Percentiles rank a stretch among this genome's conserved stretches.
phyloP scores from a whole-genome alignment of 257 asterid species.

The Orobanche coerulescens region DNA sequence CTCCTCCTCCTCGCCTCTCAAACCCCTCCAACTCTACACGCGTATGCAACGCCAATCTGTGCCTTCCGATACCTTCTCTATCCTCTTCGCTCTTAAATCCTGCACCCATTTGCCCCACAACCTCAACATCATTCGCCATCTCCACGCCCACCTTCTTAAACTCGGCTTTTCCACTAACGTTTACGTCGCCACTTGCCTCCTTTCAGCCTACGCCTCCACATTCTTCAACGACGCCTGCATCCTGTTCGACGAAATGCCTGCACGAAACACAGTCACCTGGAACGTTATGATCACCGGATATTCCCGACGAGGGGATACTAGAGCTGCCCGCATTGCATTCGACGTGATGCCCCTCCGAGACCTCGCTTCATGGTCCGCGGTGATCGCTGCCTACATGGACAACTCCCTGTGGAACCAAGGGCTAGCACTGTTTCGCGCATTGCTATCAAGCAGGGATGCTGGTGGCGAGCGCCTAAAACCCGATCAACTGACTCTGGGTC shows the following conservation, averaged over 20 bases:
- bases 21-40: constrained; percentile 36
- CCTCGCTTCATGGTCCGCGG: constrained; percentile 50
- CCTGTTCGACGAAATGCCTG: constrained; percentile 58
- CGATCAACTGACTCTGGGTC: constrained; percentile 40
- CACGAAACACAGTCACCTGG: constrained; percentile 37
- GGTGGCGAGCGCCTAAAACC: constrained; percentile 27
- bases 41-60: constrained; percentile 39
- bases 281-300: constrained; percentile 49
- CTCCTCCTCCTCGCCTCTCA: constrained; percentile 33
- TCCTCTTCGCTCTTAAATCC: constrained; percentile 44
- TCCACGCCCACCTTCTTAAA: constrained; percentile 49
- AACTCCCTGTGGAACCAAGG: constrained; percentile 35
- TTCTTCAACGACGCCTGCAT: constrained; percentile 33
- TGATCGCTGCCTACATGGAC: constrained; percentile 43
- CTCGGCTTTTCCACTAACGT: constrained; percentile 40
- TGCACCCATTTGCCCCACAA: constrained; percentile 28
- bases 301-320: constrained; percentile 29
- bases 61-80: constrained; percentile 35
- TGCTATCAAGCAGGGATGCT: constrained; percentile 21
- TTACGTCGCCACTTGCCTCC: constrained; percentile 48
- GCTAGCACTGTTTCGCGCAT: constrained; percentile 36
- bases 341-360: constrained; percentile 41
- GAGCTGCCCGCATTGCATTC: constrained; percentile 31
- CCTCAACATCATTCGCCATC: constrained; percentile 33
- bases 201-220: constrained; percentile 23